Conservation (phyloP, 2,329 filamentous ascomycete species). For the Epicoccum nigrum region DNA sequence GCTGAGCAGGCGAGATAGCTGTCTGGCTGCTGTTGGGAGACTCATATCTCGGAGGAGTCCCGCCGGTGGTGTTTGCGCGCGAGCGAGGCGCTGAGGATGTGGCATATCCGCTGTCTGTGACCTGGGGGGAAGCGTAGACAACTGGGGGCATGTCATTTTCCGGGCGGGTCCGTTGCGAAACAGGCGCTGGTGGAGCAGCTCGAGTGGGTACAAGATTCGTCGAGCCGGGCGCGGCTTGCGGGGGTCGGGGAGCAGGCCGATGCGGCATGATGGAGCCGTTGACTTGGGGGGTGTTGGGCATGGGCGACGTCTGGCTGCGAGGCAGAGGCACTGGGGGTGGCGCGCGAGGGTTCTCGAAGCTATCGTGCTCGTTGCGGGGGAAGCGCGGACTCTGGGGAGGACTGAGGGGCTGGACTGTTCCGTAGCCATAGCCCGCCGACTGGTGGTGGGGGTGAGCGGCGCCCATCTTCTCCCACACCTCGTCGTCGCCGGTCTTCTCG, state of each 20-base stretch:
- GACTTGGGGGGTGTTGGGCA: slow-evolving; percentile 49
- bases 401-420: slow-evolving; percentile 63
- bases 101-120: slow-evolving; percentile 46
- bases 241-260: slow-evolving; percentile 87
- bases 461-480: slow-evolving; percentile 95
- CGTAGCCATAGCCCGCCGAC: slow-evolving; percentile 42
- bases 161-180: slow-evolving; percentile 42
- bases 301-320: slow-evolving; percentile 46
- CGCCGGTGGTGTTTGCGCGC: slow-evolving; percentile 53
- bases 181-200: slow-evolving; percentile 61
- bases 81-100: slow-evolving; percentile 48
- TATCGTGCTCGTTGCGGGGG: slow-evolving; percentile 86
- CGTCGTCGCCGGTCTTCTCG: slow-evolving; percentile 79
- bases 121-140: slow-evolving; percentile 51
- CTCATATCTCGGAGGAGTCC: slow-evolving; percentile 52
- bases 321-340: slow-evolving; percentile 79
- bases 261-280: slow-evolving; percentile 71
- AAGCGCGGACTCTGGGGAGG: slow-evolving; percentile 86
- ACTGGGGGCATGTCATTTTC: slow-evolving; percentile 52
- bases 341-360: slow-evolving; percentile 95
- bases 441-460: slow-evolving; percentile 70
- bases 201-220: slow-evolving; percentile 61
- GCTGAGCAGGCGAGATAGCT: slow-evolving; percentile 51
- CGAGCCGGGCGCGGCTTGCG: slow-evolving; percentile 56
- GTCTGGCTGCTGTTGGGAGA: slow-evolving; percentile 47